phyloP scores from a whole-genome alignment of 2,329 filamentous ascomycete genomes.

The Bipolaris oryzae region DNA sequence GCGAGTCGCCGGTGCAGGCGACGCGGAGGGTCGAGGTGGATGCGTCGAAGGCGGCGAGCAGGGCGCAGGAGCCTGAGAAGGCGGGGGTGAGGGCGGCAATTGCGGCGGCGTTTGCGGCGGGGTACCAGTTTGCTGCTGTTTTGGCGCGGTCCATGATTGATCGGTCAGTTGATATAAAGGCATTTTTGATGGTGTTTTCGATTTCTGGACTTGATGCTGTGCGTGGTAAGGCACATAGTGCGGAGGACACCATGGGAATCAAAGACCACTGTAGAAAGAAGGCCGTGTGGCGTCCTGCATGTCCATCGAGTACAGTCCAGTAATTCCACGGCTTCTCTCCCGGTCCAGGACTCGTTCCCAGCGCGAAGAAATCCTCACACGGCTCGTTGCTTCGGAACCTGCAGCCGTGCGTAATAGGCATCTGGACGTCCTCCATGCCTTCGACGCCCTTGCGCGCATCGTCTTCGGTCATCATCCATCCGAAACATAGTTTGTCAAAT shows the following conservation, averaged over 20 bases:
- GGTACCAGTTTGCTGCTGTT: slow-evolving; percentile 48
- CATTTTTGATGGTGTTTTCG: slow-evolving; percentile 61
- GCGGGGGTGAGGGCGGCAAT: slow-evolving; percentile 45
- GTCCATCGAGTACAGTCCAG: slow-evolving; percentile 58
- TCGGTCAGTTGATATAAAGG: slow-evolving; percentile 64
- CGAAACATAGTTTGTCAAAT: slow-evolving; percentile 33
- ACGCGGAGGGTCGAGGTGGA: slow-evolving; percentile 61
- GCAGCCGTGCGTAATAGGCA: slow-evolving; percentile 44
- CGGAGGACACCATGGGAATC: slow-evolving; percentile 52
- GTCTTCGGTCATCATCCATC: slow-evolving; percentile 38
- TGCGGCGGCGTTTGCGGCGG: slow-evolving; percentile 39
- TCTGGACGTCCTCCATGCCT: slow-evolving; percentile 15
- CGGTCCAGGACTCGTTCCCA: slow-evolving; percentile 38
- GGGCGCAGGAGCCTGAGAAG: slow-evolving; percentile 65
- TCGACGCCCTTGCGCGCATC: slow-evolving; percentile 25
- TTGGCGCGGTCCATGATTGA: slow-evolving; percentile 56
- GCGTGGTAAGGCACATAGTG: slow-evolving; percentile 41
- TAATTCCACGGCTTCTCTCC: slow-evolving; percentile 43
- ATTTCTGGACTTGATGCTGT: slow-evolving; percentile 55
- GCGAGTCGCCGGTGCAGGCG: slow-evolving; percentile 71
- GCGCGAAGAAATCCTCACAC: slow-evolving; percentile 41
- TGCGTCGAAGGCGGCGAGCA: slow-evolving; percentile 68
- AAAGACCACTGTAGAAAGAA: slow-evolving; percentile 51
- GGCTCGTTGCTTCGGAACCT: slow-evolving; percentile 39
- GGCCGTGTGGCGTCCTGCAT: slow-evolving; percentile 55